phyloP scores from a whole-genome alignment of 116 monocot species.

The Posidonia oceanica region DNA sequence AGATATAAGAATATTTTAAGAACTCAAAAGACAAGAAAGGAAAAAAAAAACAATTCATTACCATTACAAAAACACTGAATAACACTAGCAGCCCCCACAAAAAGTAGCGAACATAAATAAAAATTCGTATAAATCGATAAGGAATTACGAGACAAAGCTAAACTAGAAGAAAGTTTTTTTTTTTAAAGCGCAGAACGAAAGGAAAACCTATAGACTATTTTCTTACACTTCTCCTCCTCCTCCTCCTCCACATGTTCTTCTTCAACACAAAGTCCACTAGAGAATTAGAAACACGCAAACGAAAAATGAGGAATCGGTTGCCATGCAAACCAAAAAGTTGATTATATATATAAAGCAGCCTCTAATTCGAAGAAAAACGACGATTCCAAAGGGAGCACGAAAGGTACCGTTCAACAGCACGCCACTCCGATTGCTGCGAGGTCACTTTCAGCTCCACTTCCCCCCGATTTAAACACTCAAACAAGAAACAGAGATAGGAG shows the following conservation, averaged over 20 bases:
- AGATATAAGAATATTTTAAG: too few species aligned
- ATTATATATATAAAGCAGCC: too few species aligned
- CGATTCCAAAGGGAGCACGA: neutral
- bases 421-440: neutral
- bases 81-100: neutral
- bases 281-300: too few species aligned
- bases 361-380: too few species aligned
- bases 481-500: too few species aligned
- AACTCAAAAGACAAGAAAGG: neutral
- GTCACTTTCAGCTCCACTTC: neutral
- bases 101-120: neutral
- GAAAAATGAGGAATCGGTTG: too few species aligned
- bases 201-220: neutral
- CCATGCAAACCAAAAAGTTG: too few species aligned
- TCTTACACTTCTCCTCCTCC: neutral
- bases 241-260: neutral
- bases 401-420: conserved; percentile 3
- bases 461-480: too few species aligned
- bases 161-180: too few species aligned
- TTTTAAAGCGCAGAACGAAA: neutral
- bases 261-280: neutral
- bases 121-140: neutral
- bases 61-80: neutral
- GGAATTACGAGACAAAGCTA: neutral
- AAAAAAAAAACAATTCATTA: neutral